Base-by-base conservation (phyloP, 1,284 basidiomycete genomes). In the Ustilago shanxiensis region DNA sequence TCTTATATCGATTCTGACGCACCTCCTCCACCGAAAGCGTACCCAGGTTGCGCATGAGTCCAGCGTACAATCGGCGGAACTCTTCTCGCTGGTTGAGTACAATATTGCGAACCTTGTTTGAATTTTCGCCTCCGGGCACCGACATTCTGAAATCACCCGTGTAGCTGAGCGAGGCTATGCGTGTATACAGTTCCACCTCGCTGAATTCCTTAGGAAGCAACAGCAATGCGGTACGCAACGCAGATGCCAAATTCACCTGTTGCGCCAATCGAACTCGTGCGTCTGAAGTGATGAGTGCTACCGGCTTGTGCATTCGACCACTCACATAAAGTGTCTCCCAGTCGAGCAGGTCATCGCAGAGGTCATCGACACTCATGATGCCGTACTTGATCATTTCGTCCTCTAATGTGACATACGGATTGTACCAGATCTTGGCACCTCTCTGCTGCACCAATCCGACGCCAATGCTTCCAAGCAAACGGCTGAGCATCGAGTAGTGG, bases 261-360 rank as follows among this genome's bases (percentile, higher is more conserved):
- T 96, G 93, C 2, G 95, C 94, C 44, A 95, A 88, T 51, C 92
- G 90, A n/a, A 98, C 93, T 39, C 93, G 91, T 0, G 94, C 91
- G 84, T 95, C 93, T 90, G 91, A 78, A 13, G 78, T 74, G 37
- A 82, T 59, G 10, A 71, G 55, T 5, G 80, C 79, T 1, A 83
- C 80, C 0, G 97, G 96, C 87, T 99, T 99, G 88, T 99, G 96
- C 91, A 99, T 95, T 24, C 96, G 90, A 0, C 96, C 97, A 1
- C 94, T 93, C 51, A 98, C 91, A 87, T 99, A 99, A 9, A 99
- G 90, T 20, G 94, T 91, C 50, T 91, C 90, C 96, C 97, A 99
- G 82, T 94, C 93, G 47, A 95, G 89, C 45, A 99, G 88, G 85
- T 99, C 97, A 1, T 91, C 89, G 79, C 93, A 94, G 31, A 99